Conservation (phyloP, 768 basidiomycete genomes). For the Nevesoporus exiguus region DNA sequence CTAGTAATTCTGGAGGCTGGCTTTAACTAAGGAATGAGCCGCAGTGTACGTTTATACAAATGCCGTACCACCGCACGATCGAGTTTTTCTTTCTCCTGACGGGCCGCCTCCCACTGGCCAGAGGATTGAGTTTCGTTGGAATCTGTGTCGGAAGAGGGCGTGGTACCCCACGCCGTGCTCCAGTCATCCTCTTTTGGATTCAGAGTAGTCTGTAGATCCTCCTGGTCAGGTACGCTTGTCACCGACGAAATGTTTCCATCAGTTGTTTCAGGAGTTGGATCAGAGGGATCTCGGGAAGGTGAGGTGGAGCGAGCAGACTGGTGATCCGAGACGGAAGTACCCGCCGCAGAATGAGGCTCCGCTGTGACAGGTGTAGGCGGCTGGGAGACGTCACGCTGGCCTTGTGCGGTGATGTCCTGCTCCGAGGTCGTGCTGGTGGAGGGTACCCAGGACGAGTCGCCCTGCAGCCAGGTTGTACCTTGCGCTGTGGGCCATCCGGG, state of each 20-base stretch:
- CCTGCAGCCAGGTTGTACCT: slow-evolving; percentile 41
- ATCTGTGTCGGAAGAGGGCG: slow-evolving; percentile 10
- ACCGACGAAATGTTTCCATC: slow-evolving; percentile 35
- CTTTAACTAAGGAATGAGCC: slow-evolving; percentile 17
- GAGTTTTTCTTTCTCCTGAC: slow-evolving; percentile 52
- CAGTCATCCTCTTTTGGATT: slow-evolving; percentile 29
- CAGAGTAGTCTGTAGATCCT: not conserved
- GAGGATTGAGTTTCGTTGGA: slow-evolving; percentile 24
- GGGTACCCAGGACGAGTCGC: not conserved
- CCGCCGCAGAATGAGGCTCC: no score
- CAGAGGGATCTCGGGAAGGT: not conserved
- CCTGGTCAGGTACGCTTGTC: not conserved
- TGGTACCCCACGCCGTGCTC: slow-evolving; percentile 40
- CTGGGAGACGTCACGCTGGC: not conserved
- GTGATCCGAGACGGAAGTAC: not conserved
- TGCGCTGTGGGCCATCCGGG: slow-evolving; percentile 15
- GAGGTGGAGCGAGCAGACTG: not conserved
- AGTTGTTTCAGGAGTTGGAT: slow-evolving; percentile 2
- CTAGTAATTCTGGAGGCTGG: slow-evolving; percentile 69
- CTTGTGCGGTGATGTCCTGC: no score
- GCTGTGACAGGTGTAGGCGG: not conserved
- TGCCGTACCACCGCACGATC: slow-evolving; percentile 62
- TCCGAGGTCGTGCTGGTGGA: not conserved
- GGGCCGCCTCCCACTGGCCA: slow-evolving; percentile 71
- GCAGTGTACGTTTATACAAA: slow-evolving; percentile 12